These are phyloP conservation scores for Nakazawaea sp. DNA, from an alignment of 805 yeast genomes.

Conservation along the genomic window DNA sequence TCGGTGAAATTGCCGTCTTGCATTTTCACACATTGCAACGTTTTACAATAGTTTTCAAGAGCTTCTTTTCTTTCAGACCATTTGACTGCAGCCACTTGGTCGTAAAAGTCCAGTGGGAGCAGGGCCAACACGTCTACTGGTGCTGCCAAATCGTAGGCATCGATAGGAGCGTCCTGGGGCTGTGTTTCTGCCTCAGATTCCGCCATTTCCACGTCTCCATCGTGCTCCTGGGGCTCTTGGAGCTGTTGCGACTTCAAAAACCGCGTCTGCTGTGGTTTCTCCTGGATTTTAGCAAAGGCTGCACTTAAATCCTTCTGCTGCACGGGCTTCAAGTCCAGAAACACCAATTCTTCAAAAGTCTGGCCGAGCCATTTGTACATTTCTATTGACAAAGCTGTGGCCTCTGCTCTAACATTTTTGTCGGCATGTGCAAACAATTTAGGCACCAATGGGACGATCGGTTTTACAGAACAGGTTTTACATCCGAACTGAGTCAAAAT, in stretches of 20 bases:
- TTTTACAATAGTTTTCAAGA: slow-evolving; percentile 52
- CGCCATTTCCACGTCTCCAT: slow-evolving; percentile 31
- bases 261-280: slow-evolving; percentile 46
- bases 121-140: slow-evolving; percentile 62
- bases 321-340: slow-evolving; percentile 77
- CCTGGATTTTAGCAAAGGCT: slow-evolving; percentile 47
- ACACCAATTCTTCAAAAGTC: slow-evolving; percentile 47
- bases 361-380: slow-evolving; percentile 71
- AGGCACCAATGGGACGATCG: slow-evolving; percentile 50
- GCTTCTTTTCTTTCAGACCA: slow-evolving; percentile 94
- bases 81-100: slow-evolving; percentile 50
- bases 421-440: slow-evolving; percentile 82
- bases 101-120: slow-evolving; percentile 56
- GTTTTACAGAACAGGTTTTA: slow-evolving; percentile 47
- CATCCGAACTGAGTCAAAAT: slow-evolving; percentile 62
- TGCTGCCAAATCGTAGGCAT: slow-evolving; percentile 65
- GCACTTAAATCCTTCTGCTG: slow-evolving; percentile 80
- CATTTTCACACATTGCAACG: slow-evolving; percentile 48
- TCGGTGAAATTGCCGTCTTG: slow-evolving; percentile 57
- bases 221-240: slow-evolving; percentile 14
- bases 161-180: slow-evolving; percentile 30
- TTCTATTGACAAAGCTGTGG: slow-evolving; percentile 61
- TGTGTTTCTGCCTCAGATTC: slow-evolving; percentile 19
- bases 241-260: slow-evolving; percentile 45
- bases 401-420: slow-evolving; percentile 74